These are phyloP conservation scores for Nowakowskiella sp. DNA, from an alignment of 192 early-diverging fungal genomes.

Conservation along the genomic window DNA sequence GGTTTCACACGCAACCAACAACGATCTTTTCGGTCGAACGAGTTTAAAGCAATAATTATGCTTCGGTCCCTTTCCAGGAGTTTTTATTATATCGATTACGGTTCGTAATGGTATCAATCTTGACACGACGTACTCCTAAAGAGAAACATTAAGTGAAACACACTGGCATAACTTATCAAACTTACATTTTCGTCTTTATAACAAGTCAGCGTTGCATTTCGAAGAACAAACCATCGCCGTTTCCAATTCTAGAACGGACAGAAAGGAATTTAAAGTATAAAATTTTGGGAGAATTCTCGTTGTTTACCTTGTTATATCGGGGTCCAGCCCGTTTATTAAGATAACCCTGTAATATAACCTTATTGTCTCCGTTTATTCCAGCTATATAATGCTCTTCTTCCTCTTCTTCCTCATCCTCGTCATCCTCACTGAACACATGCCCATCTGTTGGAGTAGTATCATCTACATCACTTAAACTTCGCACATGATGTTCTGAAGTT, in stretches of 20 bases:
- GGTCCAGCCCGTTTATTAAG: constrained; percentile 30
- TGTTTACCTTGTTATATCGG: constrained; percentile 24
- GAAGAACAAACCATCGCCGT: constrained; percentile 40
- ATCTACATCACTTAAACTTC: too few relatives aligned
- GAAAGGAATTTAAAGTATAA: background rate
- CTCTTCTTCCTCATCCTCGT: constrained; percentile 21
- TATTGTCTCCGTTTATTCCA: constrained; percentile 18
- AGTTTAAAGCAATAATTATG: constrained; percentile 36
- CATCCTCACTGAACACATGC: constrained; percentile 39
- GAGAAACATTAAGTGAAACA: constrained; percentile 12
- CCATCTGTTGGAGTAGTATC: too few relatives aligned
- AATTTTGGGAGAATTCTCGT: constrained; percentile 9
- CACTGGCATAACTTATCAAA: too few relatives aligned
- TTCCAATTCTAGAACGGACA: constrained; percentile 32
- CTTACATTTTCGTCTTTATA: constrained; percentile 39
- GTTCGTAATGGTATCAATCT: constrained; percentile 31
- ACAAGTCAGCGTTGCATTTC: constrained; percentile 27
- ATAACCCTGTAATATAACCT: constrained; percentile 37
- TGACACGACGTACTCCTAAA: constrained; percentile 41
- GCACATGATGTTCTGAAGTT: too few relatives aligned
- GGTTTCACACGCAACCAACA: too few relatives aligned
- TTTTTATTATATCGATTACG: constrained; percentile 38
- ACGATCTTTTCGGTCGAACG: constrained; percentile 28
- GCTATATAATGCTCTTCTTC: background rate
- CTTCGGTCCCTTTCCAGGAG: constrained; percentile 13